These are phyloP conservation scores for Opeltia flavorubescens DNA, from an alignment of 495 filamentous ascomycete species.

Conservation along the genomic window DNA sequence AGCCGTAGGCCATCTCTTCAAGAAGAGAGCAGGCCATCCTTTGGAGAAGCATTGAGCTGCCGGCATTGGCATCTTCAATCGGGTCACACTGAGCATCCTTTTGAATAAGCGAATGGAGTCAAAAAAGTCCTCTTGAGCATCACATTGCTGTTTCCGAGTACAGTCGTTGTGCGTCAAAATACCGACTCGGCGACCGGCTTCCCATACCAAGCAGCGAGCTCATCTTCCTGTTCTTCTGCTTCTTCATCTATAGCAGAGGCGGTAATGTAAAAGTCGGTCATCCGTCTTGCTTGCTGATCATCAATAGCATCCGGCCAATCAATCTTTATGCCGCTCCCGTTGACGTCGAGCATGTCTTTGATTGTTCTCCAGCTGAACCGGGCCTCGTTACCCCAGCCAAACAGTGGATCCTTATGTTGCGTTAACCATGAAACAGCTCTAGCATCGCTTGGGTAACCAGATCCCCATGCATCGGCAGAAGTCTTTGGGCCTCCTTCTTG, in stretches of 20 bases:
- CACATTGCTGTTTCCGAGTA: not conserved
- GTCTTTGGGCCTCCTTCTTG: slow-evolving; percentile 11
- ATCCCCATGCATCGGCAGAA: slow-evolving; percentile 55
- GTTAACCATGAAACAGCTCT: slow-evolving; percentile 70
- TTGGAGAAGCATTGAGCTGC: no score
- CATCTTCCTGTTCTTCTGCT: slow-evolving; percentile 10
- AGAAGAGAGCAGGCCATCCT: no score
- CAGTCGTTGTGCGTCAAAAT: slow-evolving; percentile 8
- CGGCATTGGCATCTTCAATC: no score
- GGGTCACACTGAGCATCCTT: no score
- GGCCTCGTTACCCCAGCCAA: slow-evolving; percentile 89
- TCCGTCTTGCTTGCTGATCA: slow-evolving; percentile 43
- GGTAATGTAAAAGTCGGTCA: slow-evolving; percentile 58
- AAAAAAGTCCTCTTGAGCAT: no score
- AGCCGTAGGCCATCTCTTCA: no score
- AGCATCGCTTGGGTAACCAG: slow-evolving; percentile 83
- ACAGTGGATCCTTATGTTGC: slow-evolving; percentile 76
- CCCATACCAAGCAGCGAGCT: slow-evolving; percentile 17
- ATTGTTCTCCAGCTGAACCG: slow-evolving; percentile 85
- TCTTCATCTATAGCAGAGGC: slow-evolving; percentile 16
- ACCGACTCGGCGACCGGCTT: slow-evolving; percentile 10
- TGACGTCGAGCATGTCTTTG: slow-evolving; percentile 74
- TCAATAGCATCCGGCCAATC: slow-evolving; percentile 75
- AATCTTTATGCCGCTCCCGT: slow-evolving; percentile 46
- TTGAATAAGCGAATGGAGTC: no score